Base-by-base conservation (phyloP, 2,329 filamentous ascomycete species). In the Septoria linicola region DNA sequence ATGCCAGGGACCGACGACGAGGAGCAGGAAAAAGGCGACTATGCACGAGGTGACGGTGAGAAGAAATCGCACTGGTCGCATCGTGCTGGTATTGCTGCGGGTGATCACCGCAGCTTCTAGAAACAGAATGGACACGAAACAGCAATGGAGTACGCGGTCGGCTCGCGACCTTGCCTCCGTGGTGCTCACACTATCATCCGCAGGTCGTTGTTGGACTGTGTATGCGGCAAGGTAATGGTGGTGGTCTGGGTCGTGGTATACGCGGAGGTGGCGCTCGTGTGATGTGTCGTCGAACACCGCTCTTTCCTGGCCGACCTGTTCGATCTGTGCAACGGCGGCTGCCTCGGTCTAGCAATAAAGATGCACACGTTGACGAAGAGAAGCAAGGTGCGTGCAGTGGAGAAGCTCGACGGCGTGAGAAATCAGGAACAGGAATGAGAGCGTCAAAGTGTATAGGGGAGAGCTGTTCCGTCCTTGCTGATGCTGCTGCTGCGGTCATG, bases 31-130 rank as follows among this genome's bases (percentile, higher is more conserved):
- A 51, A 75, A 68, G 54, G 71, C 68, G 32, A 73, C 44, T 37
- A 76, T 55, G 64, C 68, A 73, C 42, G 70, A 68, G n/a, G 68
- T 61, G 43, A 77, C 65, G 49, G 73, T 70, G 19, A 76, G 60
- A 39, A 73, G 63, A 42, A 73, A 68, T 54, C 70, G 71, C 36
- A 72, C 58, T 45, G 66, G 70, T 45, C 69, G 66, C 70, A 73
- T 73, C 37, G 52, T 67, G 57, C 27, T 31, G 25, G 48, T 31
- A 37, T 34, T 17, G 42, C 20, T 52, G 27, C 17, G 32, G 25
- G 21, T n/a, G n/a, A n/a, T n/a, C n/a, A n/a, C n/a, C n/a, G n/a
- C n/a, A n/a, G n/a, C n/a, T n/a, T n/a, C n/a, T n/a, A n/a, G n/a
- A n/a, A n/a, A n/a, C n/a, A n/a, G n/a, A n/a, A n/a, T n/a, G n/a